Evolutionary conservation across 345 rosid species (phyloP).

Genomic region (Eucalyptus sideroxylon): DNA sequence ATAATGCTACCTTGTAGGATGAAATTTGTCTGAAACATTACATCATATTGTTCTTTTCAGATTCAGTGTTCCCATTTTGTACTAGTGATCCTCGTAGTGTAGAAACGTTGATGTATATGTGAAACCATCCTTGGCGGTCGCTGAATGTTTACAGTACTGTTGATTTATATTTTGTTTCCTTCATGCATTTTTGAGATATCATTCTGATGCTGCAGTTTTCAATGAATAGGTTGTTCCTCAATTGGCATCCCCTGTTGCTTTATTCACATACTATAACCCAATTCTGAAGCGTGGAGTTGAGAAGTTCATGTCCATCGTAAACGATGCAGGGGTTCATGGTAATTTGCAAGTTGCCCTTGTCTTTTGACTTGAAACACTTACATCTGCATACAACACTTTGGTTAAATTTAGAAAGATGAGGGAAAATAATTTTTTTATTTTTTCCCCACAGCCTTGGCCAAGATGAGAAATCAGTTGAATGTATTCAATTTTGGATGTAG

Average conservation of each 20-base stretch:
- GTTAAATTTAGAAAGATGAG: neutral
- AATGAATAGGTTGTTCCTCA: constrained; percentile 65
- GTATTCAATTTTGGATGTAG: neutral
- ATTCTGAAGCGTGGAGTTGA: constrained; percentile 62
- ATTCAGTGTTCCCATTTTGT: neutral
- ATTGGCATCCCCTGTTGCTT: constrained; percentile 78
- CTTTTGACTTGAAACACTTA: neutral
- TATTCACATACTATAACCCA: constrained; percentile 94
- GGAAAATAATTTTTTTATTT: neutral
- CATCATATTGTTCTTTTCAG: neutral
- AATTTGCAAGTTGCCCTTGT: neutral
- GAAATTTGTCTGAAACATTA: neutral
- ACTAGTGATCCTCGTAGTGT: neutral
- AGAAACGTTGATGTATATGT: neutral
- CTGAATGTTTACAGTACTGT: neutral
- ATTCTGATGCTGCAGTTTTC: neutral
- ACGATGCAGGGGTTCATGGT: constrained; percentile 75
- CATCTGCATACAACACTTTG: neutral
- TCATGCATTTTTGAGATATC: neutral
- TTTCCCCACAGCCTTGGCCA: neutral
- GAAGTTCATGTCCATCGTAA: constrained; percentile 58
- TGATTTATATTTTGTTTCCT: neutral
- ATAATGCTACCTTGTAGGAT: neutral
- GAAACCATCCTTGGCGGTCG: neutral
- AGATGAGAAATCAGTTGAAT: neutral